Evolutionary conservation across 108 stramenopile genomes (phyloP).

Genomic region (Cyclotella baltica): DNA sequence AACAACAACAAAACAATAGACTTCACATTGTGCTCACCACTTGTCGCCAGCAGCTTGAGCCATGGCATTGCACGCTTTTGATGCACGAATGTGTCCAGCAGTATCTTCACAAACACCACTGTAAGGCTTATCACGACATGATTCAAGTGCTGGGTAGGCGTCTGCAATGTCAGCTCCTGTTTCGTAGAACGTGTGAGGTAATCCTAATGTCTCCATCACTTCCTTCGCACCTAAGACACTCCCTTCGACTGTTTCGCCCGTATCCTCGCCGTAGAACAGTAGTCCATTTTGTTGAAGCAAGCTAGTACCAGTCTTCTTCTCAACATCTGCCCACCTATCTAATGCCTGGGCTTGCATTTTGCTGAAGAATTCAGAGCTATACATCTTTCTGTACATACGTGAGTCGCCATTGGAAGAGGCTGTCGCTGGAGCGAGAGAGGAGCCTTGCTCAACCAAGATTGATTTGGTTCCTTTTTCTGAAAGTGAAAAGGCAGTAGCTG

Average conservation of each 20-base stretch:
- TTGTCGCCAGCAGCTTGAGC: conserved; percentile 40
- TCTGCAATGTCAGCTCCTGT: conserved; percentile 45
- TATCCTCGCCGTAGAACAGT: conserved; percentile 57
- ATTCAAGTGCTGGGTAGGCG: conserved; percentile 40
- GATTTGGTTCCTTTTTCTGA: conserved; percentile 36
- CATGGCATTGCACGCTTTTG: conserved; percentile 55
- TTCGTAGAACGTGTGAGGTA: conserved; percentile 42
- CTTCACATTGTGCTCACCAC: too few species aligned
- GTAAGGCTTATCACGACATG: conserved; percentile 49
- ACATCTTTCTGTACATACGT: conserved; percentile 58
- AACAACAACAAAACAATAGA: too few species aligned
- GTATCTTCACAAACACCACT: conserved; percentile 56
- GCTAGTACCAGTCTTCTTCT: conserved; percentile 35
- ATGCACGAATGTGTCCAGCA: conserved; percentile 53
- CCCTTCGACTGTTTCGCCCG: conserved; percentile 52
- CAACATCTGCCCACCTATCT: conserved; percentile 48
- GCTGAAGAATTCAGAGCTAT: conserved; percentile 52
- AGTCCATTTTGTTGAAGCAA: conserved; percentile 48
- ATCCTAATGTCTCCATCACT: conserved; percentile 42
- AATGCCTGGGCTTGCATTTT: conserved; percentile 52
- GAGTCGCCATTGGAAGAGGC: conserved; percentile 37
- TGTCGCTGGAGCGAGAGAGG: conserved; percentile 35
- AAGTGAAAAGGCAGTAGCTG: conserved; percentile 32
- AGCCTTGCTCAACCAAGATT: conserved; percentile 41
- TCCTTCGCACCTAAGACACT: conserved; percentile 48